Conservation (phyloP, 257 asterid genomes). For the Salvia miltiorrhiza region DNA sequence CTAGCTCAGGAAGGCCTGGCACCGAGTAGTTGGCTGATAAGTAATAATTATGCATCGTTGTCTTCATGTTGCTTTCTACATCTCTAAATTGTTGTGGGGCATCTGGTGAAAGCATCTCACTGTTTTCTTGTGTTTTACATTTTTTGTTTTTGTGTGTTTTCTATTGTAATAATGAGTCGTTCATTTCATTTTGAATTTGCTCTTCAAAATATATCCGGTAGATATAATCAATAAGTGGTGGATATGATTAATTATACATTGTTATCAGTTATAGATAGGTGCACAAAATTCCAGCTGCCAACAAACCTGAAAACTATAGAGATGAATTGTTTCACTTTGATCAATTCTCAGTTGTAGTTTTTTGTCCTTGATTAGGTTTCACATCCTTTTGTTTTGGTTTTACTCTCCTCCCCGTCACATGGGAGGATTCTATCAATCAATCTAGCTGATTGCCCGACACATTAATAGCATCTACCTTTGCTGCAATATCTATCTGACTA, state of each 20-base stretch:
- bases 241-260: background rate
- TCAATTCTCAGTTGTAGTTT: background rate
- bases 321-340: background rate
- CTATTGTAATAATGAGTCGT: background rate
- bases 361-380: slow-evolving; percentile 2
- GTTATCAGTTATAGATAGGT: background rate
- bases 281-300: background rate
- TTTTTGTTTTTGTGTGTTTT: background rate
- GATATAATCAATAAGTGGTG: background rate
- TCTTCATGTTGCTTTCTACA: background rate
- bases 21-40: background rate
- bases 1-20: background rate
- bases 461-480: background rate
- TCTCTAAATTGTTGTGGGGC: background rate
- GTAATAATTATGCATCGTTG: background rate
- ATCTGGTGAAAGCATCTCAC: background rate
- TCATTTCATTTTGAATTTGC: background rate
- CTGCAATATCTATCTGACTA: background rate
- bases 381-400: background rate
- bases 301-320: background rate
- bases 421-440: background rate
- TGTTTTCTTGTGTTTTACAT: background rate
- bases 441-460: background rate
- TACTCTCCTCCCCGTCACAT: background rate
- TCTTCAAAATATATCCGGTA: background rate